Percentiles rank a stretch among this genome's conserved stretches.
Evolutionary conservation across 1,284 basidiomycete genomes (phyloP).

Genomic region (Boletus mariae): DNA sequence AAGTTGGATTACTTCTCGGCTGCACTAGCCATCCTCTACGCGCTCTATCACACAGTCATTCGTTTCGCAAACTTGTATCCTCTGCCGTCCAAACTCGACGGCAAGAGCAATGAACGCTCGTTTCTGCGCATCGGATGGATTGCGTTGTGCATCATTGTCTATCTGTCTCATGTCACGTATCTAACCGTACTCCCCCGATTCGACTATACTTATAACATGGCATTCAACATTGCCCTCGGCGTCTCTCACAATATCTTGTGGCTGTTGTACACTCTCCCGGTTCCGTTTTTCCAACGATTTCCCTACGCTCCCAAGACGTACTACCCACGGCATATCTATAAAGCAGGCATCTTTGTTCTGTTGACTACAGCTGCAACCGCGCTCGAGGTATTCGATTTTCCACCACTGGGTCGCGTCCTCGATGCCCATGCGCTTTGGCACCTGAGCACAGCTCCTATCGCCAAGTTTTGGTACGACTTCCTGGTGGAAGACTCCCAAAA

Average conservation of each 20-base stretch:
- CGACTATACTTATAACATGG: constrained; percentile 95
- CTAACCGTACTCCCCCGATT: constrained; percentile 76
- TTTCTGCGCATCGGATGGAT: constrained; percentile 38
- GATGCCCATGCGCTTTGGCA: constrained; percentile 98
- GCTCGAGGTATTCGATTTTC: constrained; percentile 92
- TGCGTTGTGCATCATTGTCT: constrained; percentile 47
- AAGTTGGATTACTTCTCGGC: constrained; percentile 96
- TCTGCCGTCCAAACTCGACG: constrained; percentile 18
- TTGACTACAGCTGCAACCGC: constrained; percentile 75
- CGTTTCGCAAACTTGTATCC: constrained; percentile 79
- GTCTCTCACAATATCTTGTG: constrained; percentile 82
- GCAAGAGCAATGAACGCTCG: background rate
- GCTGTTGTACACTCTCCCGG: constrained; percentile 65
- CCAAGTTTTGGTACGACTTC: constrained; percentile 82
- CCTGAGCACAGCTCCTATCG: constrained; percentile 78
- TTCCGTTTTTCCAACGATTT: constrained; percentile 51
- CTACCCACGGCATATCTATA: constrained; percentile 51
- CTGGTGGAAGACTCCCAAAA: constrained; percentile 67
- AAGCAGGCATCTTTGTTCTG: constrained; percentile 60
- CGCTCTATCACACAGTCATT: constrained; percentile 70
- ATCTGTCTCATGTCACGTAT: constrained; percentile 73
- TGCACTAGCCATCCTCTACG: constrained; percentile 74
- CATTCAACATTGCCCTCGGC: constrained; percentile 80
- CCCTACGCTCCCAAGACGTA: constrained; percentile 50
- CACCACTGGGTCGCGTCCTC: constrained; percentile 71